A percentile compares a stretch with the other conserved stretches of the same genome.
These are phyloP conservation scores for Phlebiopsis flavidoalba DNA, from an alignment of 768 basidiomycete species.

Conservation along the genomic window DNA sequence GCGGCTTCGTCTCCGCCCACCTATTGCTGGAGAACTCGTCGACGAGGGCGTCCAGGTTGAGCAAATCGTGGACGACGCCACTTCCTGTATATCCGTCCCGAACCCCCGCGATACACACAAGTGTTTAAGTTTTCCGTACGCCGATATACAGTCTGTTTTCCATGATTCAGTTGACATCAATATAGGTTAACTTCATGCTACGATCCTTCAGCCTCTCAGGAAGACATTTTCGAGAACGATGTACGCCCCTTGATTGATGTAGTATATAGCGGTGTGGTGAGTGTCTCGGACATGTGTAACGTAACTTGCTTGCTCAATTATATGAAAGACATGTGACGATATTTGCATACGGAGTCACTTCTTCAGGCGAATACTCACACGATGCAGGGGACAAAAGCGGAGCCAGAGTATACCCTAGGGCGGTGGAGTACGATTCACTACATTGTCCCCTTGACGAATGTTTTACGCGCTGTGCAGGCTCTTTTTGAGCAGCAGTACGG, in stretches of 20 bases:
- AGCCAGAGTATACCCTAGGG: constrained; percentile 86
- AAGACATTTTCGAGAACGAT: constrained; percentile 72
- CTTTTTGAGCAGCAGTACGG: constrained; percentile 11
- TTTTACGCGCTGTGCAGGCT: constrained; percentile 6
- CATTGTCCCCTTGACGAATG: constrained; percentile 3
- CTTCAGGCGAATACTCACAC: constrained; percentile 90
- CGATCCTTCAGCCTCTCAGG: constrained; percentile 63
- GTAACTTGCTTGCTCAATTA: not conserved
- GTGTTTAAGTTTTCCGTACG: constrained; percentile 78
- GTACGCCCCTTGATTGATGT: constrained; percentile 76
- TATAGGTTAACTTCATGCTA: constrained; percentile 72
- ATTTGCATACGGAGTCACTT: constrained; percentile 89
- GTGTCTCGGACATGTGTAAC: constrained; percentile 22
- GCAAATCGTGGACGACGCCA: constrained; percentile 29
- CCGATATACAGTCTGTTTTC: not conserved
- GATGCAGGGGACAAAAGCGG: constrained; percentile 73
- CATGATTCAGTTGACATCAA: not conserved
- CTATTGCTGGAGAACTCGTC: constrained; percentile 54
- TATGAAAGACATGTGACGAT: constrained; percentile 71
- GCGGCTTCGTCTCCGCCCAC: constrained; percentile 66
- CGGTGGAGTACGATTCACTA: constrained; percentile 50
- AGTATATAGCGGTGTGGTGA: constrained; percentile 69
- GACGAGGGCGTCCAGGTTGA: constrained; percentile 56
- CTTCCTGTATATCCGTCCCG: constrained; percentile 54
- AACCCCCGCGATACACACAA: constrained; percentile 69